Evolutionary conservation across 352 stramenopile genomes (phyloP), one percentile per base, ranked within the genome.

Genomic region (Pythium grandisporangium): DNA sequence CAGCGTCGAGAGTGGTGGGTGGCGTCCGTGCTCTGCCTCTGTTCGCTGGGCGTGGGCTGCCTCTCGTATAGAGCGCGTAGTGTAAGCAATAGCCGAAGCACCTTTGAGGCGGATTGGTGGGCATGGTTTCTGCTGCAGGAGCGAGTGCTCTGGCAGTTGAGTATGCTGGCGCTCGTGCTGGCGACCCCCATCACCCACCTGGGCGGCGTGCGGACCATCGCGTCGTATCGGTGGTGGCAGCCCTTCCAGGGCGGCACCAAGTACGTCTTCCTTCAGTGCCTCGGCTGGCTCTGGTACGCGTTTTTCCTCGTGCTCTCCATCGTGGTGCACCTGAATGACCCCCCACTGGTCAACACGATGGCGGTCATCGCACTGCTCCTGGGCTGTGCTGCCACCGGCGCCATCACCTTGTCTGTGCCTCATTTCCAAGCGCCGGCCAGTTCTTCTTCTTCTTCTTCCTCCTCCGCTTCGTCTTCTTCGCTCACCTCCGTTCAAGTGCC

Each of bases 241-340:
- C 68, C 68, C 4, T 81, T 81, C 36, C 34, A 62, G 3, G 68
- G 68, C 11, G 66, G 64, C n/a, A 74, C 68, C 1, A 72, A 70
- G 36, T 81, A 71, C 45, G 55, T 78, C 6, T 81, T 81, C 39
- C 36, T 81, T 12, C 68, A 81, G 53, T 70, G 58, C 5, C 54
- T 81, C 4, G 68, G 68, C 2, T 81, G 68, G 68, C 49, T 77
- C 16, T 81, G 68, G 68, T 81, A 78, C 25, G 62, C 53, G 0
- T 61, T 71, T 30, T 76, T 70, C 43, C 36, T 73, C 17, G 65
- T 61, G 12, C 17, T 63, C 6, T 46, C 53, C 5, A 55, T 81
- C 16, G 38, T 81, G 1, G n/a, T 75, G 16, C 42, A 45, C 27
- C 55, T 78, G 42, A 81, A 81, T 32, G 52, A 52, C 17, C 43